Percentiles rank a stretch among this genome's conserved stretches.
Conservation (phyloP, 305 asterid species). For the Solanum hybrid region DNA sequence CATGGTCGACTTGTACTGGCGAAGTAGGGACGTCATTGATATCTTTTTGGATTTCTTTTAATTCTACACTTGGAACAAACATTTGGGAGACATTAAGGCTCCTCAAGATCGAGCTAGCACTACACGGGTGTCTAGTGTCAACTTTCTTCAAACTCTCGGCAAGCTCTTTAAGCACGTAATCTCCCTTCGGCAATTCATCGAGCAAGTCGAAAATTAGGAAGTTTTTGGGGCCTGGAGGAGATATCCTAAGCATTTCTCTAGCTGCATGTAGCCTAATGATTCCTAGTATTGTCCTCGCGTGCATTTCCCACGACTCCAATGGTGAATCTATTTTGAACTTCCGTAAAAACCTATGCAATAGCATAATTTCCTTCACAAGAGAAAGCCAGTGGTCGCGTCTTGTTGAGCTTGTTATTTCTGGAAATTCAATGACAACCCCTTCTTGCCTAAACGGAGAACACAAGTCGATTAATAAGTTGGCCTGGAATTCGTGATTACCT, state of each 20-base stretch:
- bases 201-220: conserved; percentile 63
- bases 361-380: conserved; percentile 63
- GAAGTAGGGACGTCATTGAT: background rate
- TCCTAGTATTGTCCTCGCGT: conserved; percentile 74
- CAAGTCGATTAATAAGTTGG: background rate
- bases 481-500: background rate
- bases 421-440: conserved; percentile 64
- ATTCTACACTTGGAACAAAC: conserved; percentile 20
- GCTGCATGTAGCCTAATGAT: conserved; percentile 86
- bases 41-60: conserved; percentile 9
- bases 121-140: conserved; percentile 49
- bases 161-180: conserved; percentile 59
- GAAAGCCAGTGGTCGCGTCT: conserved; percentile 94
- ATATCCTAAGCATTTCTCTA: conserved; percentile 81
- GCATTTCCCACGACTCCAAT: conserved; percentile 72
- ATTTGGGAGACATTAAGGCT: conserved; percentile 47
- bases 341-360: conserved; percentile 51
- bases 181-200: conserved; percentile 82
- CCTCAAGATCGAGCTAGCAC: conserved; percentile 77
- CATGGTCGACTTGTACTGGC: conserved; percentile 26
- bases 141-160: conserved; percentile 43
- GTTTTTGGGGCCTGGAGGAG: conserved; percentile 68
- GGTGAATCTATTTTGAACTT: conserved; percentile 44
- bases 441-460: conserved; percentile 38
- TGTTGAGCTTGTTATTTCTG: conserved; percentile 93